Base-by-base conservation (phyloP, 352 stramenopile species). In the Phytophthora meadii region DNA sequence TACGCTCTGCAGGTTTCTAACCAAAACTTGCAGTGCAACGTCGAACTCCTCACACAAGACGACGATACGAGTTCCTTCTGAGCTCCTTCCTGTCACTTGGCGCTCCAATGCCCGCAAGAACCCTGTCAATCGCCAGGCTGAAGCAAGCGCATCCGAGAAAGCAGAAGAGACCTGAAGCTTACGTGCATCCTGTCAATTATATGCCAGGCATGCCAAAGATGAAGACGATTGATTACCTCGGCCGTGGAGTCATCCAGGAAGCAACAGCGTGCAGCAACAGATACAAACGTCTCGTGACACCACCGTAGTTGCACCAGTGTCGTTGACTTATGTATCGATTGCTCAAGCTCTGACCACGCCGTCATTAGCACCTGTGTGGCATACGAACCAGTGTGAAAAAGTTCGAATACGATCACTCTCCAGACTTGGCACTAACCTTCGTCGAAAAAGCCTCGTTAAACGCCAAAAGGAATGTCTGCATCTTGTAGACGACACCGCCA, bases 381-480 rank as follows among this genome's bases (percentile, higher is more conserved):
- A 53, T 34, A 72, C 17, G 64, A 41, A 25, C 19, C 30, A 58
- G 12, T 30, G 17, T 24, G 14, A 15, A 32, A 40, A 41, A 60
- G 17, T 3, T 36, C 9, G 11, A 36, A 36, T 36, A 36, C 5
- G 28, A 9, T 4, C 10, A 59, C 8, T 15, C 24, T 41, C 36
- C 45, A 30, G 14, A 5, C 15, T 11, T 11, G 0, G 30, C 15
- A 44, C 54, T 9, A 61, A 87, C 77, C 61, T 76, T 75, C 12
- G 71, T 76, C 15, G 65, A 64, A 55, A 89, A 86, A 25, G 69
- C 67, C 53, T 82, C 77, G 40, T 81, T 85, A 46, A 86, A 84
- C 32, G 73, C 77, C 48, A 53, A 37, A 1, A 87, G 60, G 8
- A 84, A 59, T 19, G 57, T 27, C 52, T 87, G 76, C 46, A 75